phyloP scores from a whole-genome alignment of 2,329 filamentous ascomycete species.

The Phialophora verrucosa region DNA sequence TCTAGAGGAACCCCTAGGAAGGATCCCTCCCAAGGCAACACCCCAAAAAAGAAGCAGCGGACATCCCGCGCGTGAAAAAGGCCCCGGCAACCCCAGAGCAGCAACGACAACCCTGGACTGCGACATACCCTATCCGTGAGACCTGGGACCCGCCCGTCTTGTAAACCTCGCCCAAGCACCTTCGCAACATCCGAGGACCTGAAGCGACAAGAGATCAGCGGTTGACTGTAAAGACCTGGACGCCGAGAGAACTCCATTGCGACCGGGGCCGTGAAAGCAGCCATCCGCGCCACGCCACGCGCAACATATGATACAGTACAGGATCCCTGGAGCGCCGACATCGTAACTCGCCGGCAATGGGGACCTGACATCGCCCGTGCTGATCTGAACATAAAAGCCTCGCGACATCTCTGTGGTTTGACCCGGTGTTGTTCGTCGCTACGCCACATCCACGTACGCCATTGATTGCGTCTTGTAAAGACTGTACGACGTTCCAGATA shows the following conservation, averaged over 20 bases:
- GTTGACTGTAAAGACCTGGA: not conserved
- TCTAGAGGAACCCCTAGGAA: not conserved
- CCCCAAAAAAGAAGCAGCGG: not conserved
- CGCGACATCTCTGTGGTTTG: not conserved
- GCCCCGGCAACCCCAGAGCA: not conserved
- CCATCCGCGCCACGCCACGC: not conserved
- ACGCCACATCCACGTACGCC: not conserved
- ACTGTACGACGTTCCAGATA: not conserved
- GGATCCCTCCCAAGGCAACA: not conserved
- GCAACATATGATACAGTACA: not conserved
- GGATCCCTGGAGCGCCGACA: not conserved
- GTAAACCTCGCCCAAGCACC: not conserved
- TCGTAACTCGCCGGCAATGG: not conserved
- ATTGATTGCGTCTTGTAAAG: not conserved
- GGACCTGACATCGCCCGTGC: not conserved
- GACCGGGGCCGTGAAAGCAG: not conserved
- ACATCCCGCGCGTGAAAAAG: not conserved
- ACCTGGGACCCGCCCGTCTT: not conserved
- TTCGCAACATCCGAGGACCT: not conserved
- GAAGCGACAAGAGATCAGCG: not conserved
- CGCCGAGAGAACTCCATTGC: not conserved
- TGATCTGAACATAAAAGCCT: not conserved
- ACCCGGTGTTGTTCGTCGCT: no score
- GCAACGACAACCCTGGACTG: not conserved
- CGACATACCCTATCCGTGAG: not conserved